Percentiles rank a stretch among this genome's conserved stretches.
Conservation (phyloP, 495 filamentous ascomycete species). For the Bryoglossum gracile region DNA sequence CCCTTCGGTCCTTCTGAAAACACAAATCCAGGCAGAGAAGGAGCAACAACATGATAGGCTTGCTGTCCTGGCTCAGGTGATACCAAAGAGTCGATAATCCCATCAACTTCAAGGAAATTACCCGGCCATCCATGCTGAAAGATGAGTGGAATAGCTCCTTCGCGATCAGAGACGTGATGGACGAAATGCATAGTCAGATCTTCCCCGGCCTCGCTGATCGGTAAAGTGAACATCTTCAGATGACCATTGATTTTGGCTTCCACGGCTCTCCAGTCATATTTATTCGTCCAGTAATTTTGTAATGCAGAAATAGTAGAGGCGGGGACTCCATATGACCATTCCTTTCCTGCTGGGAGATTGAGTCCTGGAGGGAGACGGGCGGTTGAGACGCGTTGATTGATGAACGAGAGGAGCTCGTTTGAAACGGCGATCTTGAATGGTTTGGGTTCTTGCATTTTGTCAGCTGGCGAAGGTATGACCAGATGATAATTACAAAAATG, state of each 20-base stretch:
- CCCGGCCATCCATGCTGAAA: conserved; percentile 64
- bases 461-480: too few relatives aligned
- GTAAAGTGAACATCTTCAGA: conserved; percentile 48
- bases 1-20: conserved; percentile 37
- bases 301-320: conserved; percentile 4
- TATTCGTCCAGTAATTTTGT: conserved; percentile 34
- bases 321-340: conserved; percentile 15
- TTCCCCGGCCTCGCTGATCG: conserved; percentile 39
- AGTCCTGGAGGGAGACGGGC: conserved; percentile 31
- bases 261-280: conserved; percentile 42
- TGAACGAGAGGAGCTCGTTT: conserved; percentile 30
- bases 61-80: conserved; percentile 31
- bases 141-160: conserved; percentile 47
- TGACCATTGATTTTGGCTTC: conserved; percentile 47
- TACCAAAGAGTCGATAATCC: conserved; percentile 53
- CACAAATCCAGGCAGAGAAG: conserved; percentile 62
- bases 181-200: conserved; percentile 46
- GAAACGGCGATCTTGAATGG: conserved; percentile 38
- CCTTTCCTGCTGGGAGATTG: conserved; percentile 8
- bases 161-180: conserved; percentile 43
- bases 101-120: conserved; percentile 58
- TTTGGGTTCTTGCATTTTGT: conserved; percentile 26
- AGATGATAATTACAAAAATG: too few relatives aligned
- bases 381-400: conserved; percentile 35
- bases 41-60: conserved; percentile 58